Evolutionary conservation across 2,329 filamentous ascomycete species (phyloP), one percentile per base, ranked within the genome.

Genomic region (Nemania sp.): DNA sequence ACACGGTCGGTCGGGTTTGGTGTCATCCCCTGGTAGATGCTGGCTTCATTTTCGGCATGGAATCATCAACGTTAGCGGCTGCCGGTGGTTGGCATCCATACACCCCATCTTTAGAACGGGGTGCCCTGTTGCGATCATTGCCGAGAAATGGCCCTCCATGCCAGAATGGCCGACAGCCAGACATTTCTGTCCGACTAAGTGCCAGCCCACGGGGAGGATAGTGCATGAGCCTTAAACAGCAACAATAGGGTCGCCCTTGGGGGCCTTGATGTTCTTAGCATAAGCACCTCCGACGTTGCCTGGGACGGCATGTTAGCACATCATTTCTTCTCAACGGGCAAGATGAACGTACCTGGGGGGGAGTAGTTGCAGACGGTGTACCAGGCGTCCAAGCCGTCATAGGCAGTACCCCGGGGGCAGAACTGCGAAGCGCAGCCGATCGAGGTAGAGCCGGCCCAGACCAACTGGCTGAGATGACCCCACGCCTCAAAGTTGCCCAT

Each of bases 311-410:
- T 25, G 37, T 49, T 58, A 25, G 42, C 35, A 39, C 32, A 60
- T 43, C 60, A 25, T 5, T 54, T 3, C 6, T 35, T 10, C 20
- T 1, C 7, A 0, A 10, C 15, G 11, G 17, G 5, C n/a, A 15
- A 1, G 21, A n/a, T 49, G 29, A 29, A 76, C 86, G 76, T 86
- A 90, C 91, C 92, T 65, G 86, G 79, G 63, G 87, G 83, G 67
- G 78, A 80, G 80, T 97, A 97, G 84, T 97, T 94, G 88, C 92
- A 97, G 71, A 96, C 91, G 32, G 90, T 93, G 81, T 86, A 92
- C 78, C 84, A 87, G n/a, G 87, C 77, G 39, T 81, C 81, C 79
- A 86, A 75, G 66, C 60, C 67, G 20, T 72, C 65, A 64, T 74
- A 75, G 65, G 85, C 76, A 35, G 78, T 82, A 59, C 82, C 82